Base-by-base conservation (phyloP, 495 filamentous ascomycete genomes). In the Aspergillus indologenus region DNA sequence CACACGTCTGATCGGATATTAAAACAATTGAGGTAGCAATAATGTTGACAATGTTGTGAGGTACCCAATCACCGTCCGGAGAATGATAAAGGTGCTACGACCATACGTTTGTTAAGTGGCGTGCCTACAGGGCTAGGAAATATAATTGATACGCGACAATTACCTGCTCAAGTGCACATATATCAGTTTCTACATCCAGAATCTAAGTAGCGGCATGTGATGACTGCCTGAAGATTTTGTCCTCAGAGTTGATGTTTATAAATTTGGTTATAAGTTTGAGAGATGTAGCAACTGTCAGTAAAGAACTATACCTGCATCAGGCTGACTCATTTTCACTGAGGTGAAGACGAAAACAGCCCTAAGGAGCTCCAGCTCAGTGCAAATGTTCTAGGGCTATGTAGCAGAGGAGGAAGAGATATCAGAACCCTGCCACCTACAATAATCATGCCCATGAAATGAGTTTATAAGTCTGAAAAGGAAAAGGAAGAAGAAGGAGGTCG, bases 351-450 rank as follows among this genome's bases (percentile, higher is more conserved):
- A 31, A 55, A 64, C 20, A 54, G 57, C 76, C 78, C 77, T 86
- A 78, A 73, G 78, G 73, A 70, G 80, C 80, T 87, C 85, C 85
- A 88, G 82, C 83, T 86, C 83, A 83, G 79, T 70, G 83, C 84
- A 68, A 70, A 64, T 80, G 69, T 62, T 87, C 84, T 87, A 64
- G 81, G 81, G 75, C 71, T 79, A 83, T 78, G 75, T 79, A 82
- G 79, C 75, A 88, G 85, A 85, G 85, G 81, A 85, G 67, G 74
- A 65, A 72, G 66, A 75, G 78, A 54, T 51, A 62, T 55, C 18
- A 53, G 34, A 54, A 62, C 74, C 74, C 73, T 77, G 72, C 79
- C 79, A 83, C 89, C 91, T 88, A 96, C 91, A 93, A 96, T 92
- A 95, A 86, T 71, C 80, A 83, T 84, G 87, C 79, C 83, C 88